Base-by-base conservation (phyloP, 2,329 filamentous ascomycete genomes). In the Elsinoe perseae region DNA sequence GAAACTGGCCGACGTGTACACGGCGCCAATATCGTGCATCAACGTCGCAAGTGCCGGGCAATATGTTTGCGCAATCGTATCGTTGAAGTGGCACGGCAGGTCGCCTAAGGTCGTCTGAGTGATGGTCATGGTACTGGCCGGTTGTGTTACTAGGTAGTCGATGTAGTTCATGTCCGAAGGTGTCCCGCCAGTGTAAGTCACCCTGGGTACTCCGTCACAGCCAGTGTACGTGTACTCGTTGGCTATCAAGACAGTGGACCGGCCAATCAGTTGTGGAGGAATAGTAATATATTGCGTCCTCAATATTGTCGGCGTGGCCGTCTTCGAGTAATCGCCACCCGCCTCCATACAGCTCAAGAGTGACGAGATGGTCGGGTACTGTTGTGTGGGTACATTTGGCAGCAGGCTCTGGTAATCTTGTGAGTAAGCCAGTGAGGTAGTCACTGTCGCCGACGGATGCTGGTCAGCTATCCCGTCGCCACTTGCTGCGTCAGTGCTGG, bases 221-320 rank as follows among this genome's bases (percentile, higher is more conserved):
- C 42, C 42, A 6, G 42, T 46, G 21, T 46, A 46, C 7, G 42
- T 46, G 42, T 46, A 46, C 20, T 46, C 42, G 20, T 46, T 46
- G 7, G 14, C 18, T 7, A 5, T 7, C 14, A 20, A n/a, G 7
- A 42, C n/a, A 4, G 16, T 21, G 16, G 7, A 4, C 7, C 16
- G 42, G n/a, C 42, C 42, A n/a, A 20, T 40, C 5, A n/a, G 36
- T 5, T n/a, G 6, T 7, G 5, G 5, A 40, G 36, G 36, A n/a
- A 40, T 20, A 7, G 36, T 40, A n/a, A 40, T 5, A 20, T 12
- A 12, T 12, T 8, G 14, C 20, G 18, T 25, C 8, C 9, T 7
- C 14, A 21, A 21, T 21, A 23, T 12, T n/a, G 42, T 46, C 7
- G 14, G 9, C 4, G 20, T 46, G 23, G n/a, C 42, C n/a, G 42